phyloP scores from a whole-genome alignment of 169 alveolate species.

The Besnoitia besnoiti region DNA sequence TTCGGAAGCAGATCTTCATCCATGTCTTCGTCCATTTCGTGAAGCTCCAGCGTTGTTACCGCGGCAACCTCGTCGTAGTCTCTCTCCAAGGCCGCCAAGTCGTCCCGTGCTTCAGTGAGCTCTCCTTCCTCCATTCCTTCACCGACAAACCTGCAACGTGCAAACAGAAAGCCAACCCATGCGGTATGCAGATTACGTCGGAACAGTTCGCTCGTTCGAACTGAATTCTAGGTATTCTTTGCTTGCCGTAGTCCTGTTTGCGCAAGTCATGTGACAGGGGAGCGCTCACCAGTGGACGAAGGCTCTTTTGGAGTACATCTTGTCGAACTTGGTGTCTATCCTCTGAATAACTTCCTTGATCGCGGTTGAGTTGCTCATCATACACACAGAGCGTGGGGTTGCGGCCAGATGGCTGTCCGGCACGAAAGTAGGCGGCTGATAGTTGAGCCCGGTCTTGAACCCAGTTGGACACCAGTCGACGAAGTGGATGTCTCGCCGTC shows the following conservation, averaged over 20 bases:
- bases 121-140: constrained; percentile 99
- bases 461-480: constrained; percentile 92
- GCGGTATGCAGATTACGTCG: no score
- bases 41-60: background rate
- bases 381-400: constrained; percentile 95
- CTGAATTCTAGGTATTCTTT: no score
- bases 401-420: constrained; percentile 98
- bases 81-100: constrained; percentile 6
- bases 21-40: background rate
- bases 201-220: no score
- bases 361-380: constrained; percentile 98
- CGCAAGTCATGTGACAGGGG: no score
- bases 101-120: constrained; percentile 97
- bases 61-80: constrained; percentile 37
- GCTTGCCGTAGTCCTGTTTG: no score
- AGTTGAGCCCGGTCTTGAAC: constrained; percentile 93
- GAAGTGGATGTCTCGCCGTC: constrained; percentile 95
- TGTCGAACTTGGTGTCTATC: constrained; percentile 96
- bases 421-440: constrained; percentile 98
- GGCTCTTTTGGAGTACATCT: constrained; percentile 98
- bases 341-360: constrained; percentile 97
- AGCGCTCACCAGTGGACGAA: constrained; percentile 95
- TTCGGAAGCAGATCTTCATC: background rate
- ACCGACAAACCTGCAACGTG: constrained; percentile 84
- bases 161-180: background rate